Percentiles rank a stretch among this genome's conserved stretches.
Evolutionary conservation across 2,329 filamentous ascomycete species (phyloP).

Genomic region (Neofusicoccum umdonicola): DNA sequence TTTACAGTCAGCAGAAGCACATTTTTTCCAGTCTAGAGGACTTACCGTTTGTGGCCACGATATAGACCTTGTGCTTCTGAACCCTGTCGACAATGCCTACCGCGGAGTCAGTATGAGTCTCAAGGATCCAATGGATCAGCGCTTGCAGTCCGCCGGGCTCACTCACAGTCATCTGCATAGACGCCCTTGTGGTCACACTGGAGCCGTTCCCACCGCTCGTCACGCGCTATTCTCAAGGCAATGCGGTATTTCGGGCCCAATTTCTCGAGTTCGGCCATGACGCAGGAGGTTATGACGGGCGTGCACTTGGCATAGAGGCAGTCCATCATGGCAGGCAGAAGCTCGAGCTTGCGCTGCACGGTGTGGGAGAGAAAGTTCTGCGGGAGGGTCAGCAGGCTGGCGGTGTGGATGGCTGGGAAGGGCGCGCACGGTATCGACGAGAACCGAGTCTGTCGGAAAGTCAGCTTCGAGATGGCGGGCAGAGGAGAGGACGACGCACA

Average conservation of each 20-base stretch:
- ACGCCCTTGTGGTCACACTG: slow-evolving; percentile 88
- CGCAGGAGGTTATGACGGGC: slow-evolving; percentile 81
- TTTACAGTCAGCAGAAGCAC: too few species aligned
- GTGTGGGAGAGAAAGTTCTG: slow-evolving; percentile 84
- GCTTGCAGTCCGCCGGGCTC: not conserved
- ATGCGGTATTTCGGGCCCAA: slow-evolving; percentile 84
- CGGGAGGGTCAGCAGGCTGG: slow-evolving; percentile 29
- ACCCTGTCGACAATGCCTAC: slow-evolving; percentile 40
- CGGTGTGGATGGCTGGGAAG: not conserved
- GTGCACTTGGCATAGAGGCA: slow-evolving; percentile 88
- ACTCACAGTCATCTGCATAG: slow-evolving; percentile 78
- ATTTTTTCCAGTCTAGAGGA: too few species aligned
- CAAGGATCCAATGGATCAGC: not conserved
- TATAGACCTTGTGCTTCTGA: slow-evolving; percentile 47
- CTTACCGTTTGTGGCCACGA: slow-evolving; percentile 57
- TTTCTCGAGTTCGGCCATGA: slow-evolving; percentile 82
- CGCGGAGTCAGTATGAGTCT: not conserved
- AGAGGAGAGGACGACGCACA: slow-evolving; percentile 50
- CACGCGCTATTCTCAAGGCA: slow-evolving; percentile 79
- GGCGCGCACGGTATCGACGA: slow-evolving; percentile 67
- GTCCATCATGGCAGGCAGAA: slow-evolving; percentile 90
- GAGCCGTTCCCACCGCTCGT: slow-evolving; percentile 82
- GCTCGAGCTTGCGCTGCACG: slow-evolving; percentile 83
- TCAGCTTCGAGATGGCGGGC: too few species aligned
- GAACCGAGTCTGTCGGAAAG: slow-evolving; percentile 42